phyloP scores from a whole-genome alignment of 345 rosid genomes.

The Euphorbia tirucalli region DNA sequence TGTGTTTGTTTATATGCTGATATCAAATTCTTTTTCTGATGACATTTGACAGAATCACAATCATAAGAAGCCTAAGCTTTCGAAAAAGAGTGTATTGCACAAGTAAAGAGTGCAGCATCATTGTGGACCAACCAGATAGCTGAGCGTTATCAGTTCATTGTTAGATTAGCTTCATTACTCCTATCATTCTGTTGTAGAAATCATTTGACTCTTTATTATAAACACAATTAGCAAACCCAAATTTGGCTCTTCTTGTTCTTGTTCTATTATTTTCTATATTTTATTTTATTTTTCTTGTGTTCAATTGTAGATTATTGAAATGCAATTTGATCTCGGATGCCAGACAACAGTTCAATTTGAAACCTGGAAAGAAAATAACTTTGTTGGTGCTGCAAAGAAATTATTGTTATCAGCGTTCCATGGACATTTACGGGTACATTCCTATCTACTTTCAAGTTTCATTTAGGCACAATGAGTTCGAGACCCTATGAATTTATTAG shows the following conservation, averaged over 20 bases:
- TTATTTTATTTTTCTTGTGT: background rate
- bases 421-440: too few relatives aligned
- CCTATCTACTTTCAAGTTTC: too few relatives aligned
- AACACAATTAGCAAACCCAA: background rate
- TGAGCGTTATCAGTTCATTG: background rate
- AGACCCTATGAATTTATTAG: too few relatives aligned
- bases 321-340: background rate
- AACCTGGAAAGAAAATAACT: background rate
- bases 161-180: background rate
- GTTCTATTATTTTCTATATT: background rate
- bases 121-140: background rate
- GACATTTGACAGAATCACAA: slow-evolving; percentile 48
- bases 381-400: background rate
- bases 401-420: too few relatives aligned
- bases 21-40: background rate
- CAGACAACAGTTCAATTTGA: background rate
- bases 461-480: too few relatives aligned
- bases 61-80: slow-evolving; percentile 67
- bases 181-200: background rate
- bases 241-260: background rate
- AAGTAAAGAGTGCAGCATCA: slow-evolving; percentile 36
- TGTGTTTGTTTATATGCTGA: background rate
- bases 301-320: background rate
- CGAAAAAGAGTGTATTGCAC: slow-evolving; percentile 80
- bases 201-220: background rate